Evolutionary conservation across 306 rosid genomes (phyloP).

Genomic region (Cicer judaicum): DNA sequence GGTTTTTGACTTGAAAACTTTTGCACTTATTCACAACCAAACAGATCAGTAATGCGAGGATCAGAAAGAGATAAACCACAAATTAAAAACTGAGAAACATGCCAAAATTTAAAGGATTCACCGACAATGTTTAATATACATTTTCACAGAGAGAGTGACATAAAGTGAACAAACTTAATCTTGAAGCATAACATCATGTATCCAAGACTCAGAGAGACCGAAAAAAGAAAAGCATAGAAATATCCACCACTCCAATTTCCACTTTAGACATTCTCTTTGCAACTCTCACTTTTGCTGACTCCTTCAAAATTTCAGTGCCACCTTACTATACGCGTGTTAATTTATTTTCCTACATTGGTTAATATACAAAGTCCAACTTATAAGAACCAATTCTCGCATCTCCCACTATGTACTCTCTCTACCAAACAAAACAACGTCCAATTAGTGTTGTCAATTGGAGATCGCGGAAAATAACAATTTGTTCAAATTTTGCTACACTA

Average conservation of each 20-base stretch:
- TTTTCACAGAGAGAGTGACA: slow-evolving; percentile 11
- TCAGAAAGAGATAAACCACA: background rate
- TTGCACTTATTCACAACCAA: background rate
- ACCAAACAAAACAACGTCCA: slow-evolving; percentile 1
- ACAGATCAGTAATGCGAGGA: background rate
- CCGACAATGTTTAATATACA: background rate
- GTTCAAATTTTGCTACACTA: too few relatives aligned
- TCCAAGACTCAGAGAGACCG: background rate
- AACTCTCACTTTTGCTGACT: background rate
- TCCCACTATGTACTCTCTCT: background rate
- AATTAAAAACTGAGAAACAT: slow-evolving; percentile 4
- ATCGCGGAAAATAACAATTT: too few relatives aligned
- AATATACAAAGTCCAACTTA: background rate
- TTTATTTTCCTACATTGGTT: slow-evolving; percentile 5
- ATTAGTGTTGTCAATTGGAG: too few relatives aligned
- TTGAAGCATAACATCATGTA: background rate
- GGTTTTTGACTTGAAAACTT: slow-evolving; percentile 5
- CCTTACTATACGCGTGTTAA: background rate
- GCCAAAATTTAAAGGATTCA: background rate
- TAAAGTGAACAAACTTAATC: slow-evolving; percentile 3
- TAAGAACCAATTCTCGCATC: slow-evolving; percentile 25
- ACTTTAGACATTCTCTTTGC: background rate
- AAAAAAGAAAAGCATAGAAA: background rate
- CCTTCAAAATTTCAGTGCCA: background rate
- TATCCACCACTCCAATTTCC: slow-evolving; percentile 18